Evolutionary conservation across 2,329 filamentous ascomycete species (phyloP).

Genomic region (Sporothrix brunneoviolacea): DNA sequence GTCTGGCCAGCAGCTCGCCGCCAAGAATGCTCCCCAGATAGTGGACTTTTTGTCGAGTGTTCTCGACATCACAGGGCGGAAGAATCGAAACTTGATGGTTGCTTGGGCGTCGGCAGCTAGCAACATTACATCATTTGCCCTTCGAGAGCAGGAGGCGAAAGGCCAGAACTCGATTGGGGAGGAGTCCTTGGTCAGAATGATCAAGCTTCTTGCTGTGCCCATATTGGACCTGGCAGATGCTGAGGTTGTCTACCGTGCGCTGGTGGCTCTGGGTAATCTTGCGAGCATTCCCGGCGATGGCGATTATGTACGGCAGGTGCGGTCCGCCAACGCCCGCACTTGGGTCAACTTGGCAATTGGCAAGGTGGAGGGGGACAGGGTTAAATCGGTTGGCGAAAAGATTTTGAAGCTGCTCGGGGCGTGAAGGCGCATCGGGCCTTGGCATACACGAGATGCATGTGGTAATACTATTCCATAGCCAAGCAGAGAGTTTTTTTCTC

Average conservation of each 20-base stretch:
- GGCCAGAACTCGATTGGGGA: constrained; percentile 35
- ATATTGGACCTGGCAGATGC: constrained; percentile 63
- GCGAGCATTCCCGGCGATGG: constrained; percentile 35
- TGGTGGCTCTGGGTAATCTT: constrained; percentile 79
- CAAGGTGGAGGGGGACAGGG: constrained; percentile 39
- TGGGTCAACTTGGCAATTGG: constrained; percentile 34
- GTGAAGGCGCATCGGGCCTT: not conserved
- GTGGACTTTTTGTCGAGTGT: constrained; percentile 58
- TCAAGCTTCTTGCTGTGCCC: constrained; percentile 53
- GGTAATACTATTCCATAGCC: too few relatives aligned
- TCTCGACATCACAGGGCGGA: constrained; percentile 46
- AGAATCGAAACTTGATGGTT: constrained; percentile 74
- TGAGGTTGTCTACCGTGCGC: constrained; percentile 74
- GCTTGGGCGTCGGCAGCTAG: constrained; percentile 76
- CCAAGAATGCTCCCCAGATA: constrained; percentile 51
- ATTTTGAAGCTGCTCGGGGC: constrained; percentile 8
- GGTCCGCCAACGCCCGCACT: constrained; percentile 26
- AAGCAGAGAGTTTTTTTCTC: too few relatives aligned
- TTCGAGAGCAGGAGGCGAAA: constrained; percentile 35
- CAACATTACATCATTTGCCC: constrained; percentile 74
- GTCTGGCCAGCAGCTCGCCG: constrained; percentile 60
- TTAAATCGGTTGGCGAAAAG: constrained; percentile 27
- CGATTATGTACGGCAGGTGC: constrained; percentile 23
- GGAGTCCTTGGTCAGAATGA: constrained; percentile 37
- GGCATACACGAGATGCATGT: not conserved